Evolutionary conservation across 352 stramenopile genomes (phyloP), one percentile per base, ranked within the genome.

Genomic region (Saprolegnia parasitica): DNA sequence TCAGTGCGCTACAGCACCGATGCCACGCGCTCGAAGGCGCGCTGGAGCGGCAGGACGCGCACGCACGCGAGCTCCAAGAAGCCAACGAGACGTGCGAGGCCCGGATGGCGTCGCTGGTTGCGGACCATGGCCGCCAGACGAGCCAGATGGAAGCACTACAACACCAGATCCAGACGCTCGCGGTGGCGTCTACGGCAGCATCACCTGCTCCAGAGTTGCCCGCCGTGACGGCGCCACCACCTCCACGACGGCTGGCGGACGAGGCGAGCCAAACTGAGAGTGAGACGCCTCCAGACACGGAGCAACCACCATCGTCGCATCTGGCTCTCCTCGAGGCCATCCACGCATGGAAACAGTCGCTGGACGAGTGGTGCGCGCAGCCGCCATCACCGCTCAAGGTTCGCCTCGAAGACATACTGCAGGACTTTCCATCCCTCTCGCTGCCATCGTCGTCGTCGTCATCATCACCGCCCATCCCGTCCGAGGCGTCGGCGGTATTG

Each of bases 1-100:
- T 89, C 9, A 73, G 81, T 35, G 58, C 50, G 11, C 61, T 81
- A 35, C 72, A 90, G 64, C 52, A 73, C 3, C 77, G 80, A 52
- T 62, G 87, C 16, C 35, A 71, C 37, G 37, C 65, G 1, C 76
- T 79, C 60, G 63, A 82, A 23, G 71, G 50, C 3, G 63, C 83
- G 1, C 32, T 68, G 9, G 72, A 63, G 20, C 63, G 26, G 10
- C 80, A 66, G n/a, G 64, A 60, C 24, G 29, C 35, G 8, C 20
- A 20, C n/a, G 47, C 47, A 5, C 29, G 47, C 29, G 62, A 68
- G 18, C 47, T 68, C 32, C 20, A 61, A 61, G 47, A 49, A 24
- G 20, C 24, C 8, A 20, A 56, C n/a, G 62, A 18, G 15, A 20
- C 42, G 13, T 20, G 8, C 10, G 42, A 61, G 13, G 62, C 46